These are phyloP conservation scores for Xylariaceae sp. DNA, from an alignment of 2,329 filamentous ascomycete species.

Conservation along the genomic window DNA sequence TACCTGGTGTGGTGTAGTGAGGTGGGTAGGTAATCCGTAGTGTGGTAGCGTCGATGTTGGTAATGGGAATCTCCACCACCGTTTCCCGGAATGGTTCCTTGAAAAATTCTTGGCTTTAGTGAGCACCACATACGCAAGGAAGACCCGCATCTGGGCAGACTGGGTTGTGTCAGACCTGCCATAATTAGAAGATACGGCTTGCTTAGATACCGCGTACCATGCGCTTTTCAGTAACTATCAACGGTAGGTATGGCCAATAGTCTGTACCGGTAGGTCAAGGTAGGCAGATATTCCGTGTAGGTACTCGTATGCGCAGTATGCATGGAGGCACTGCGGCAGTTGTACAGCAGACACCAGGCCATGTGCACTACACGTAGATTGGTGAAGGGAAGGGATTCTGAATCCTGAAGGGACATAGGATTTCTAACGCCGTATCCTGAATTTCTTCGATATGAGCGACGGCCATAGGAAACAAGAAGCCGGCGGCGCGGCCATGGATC, in stretches of 20 bases:
- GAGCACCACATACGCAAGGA: conserved; percentile 9
- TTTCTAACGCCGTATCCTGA: conserved; percentile 12
- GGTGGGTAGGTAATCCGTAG: background rate
- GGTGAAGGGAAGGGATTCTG: conserved; percentile 5
- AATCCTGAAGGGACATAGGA: conserved; percentile 5
- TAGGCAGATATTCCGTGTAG: background rate
- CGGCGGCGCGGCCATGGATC: conserved; percentile 1
- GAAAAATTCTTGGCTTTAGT: background rate
- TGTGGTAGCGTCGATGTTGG: background rate
- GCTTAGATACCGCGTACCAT: background rate
- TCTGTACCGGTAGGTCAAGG: background rate
- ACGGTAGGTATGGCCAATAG: conserved; percentile 10
- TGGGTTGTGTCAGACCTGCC: conserved; percentile 24
- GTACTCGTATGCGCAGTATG: background rate
- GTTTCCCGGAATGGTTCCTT: conserved; percentile 4
- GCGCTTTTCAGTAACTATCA: background rate
- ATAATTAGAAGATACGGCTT: conserved; percentile 23
- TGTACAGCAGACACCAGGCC: conserved; percentile 16
- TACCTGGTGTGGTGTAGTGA: background rate
- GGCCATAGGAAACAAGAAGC: conserved; percentile 1
- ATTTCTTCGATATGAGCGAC: conserved; percentile 13
- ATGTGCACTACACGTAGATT: conserved; percentile 17
- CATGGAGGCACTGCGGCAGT: background rate
- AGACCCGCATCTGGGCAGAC: conserved; percentile 23
- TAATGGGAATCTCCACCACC: conserved; percentile 10